These are phyloP conservation scores for Trifolium repens DNA, from an alignment of 306 rosid genomes.

Conservation along the genomic window DNA sequence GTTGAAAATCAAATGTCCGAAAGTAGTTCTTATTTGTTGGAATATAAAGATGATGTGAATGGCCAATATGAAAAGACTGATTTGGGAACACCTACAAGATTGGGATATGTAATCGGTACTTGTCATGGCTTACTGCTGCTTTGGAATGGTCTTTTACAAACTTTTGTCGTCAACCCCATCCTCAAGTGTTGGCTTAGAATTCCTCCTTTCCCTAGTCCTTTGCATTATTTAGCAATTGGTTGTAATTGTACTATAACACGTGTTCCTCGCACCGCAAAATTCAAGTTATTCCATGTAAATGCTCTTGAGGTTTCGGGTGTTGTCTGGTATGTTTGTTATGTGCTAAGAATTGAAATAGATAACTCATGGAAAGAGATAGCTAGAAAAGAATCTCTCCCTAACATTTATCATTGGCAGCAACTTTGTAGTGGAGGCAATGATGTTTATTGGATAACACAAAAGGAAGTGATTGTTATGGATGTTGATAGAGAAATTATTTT, in stretches of 20 bases:
- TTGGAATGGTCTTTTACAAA: neutral
- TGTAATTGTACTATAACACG: neutral
- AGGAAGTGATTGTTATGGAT: neutral
- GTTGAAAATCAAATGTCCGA: neutral
- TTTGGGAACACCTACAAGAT: neutral
- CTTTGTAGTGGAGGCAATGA: neutral
- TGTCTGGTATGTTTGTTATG: neutral
- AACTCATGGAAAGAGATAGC: conserved; percentile 6
- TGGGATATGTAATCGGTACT: neutral
- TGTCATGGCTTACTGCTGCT: neutral
- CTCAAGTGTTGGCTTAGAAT: conserved; percentile 4
- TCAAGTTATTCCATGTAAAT: neutral
- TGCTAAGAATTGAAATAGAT: neutral
- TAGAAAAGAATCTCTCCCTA: neutral
- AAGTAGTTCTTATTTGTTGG: neutral
- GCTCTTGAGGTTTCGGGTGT: neutral
- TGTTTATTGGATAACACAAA: neutral
- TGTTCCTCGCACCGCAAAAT: neutral
- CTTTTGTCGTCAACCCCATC: neutral
- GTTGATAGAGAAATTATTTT: neutral
- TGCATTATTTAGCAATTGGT: accelerated
- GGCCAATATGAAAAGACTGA: neutral
- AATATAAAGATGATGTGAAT: neutral
- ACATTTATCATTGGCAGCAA: neutral
- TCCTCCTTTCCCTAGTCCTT: neutral